Percentiles rank a stretch among this genome's conserved stretches.
These are phyloP conservation scores for Leucaena leucocephala DNA, from an alignment of 306 rosid genomes.

Conservation along the genomic window DNA sequence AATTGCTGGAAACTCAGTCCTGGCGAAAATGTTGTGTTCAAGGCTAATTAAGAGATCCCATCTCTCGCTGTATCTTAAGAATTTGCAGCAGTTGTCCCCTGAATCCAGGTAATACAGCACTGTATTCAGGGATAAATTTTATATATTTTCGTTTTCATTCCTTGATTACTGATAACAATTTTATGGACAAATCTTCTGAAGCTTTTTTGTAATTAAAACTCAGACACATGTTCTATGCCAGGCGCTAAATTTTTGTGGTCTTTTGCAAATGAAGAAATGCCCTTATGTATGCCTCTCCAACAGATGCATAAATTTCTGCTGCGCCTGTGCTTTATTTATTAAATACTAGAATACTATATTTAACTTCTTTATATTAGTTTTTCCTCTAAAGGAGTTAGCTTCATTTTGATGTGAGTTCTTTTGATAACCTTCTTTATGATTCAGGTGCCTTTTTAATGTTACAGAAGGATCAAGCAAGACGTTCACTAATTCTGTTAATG, in stretches of 20 bases:
- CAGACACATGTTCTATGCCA: constrained; percentile 2
- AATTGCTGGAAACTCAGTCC: constrained; percentile 26
- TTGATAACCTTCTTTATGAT: constrained; percentile 37
- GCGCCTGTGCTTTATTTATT: not conserved
- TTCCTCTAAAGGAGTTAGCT: not conserved
- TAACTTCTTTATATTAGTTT: not conserved
- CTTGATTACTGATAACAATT: constrained; percentile 5
- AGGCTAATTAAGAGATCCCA: constrained; percentile 49
- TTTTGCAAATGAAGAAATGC: constrained; percentile 9
- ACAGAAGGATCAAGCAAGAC: constrained; percentile 42
- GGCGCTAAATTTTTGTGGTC: constrained; percentile 4
- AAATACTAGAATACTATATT: not conserved
- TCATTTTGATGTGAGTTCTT: constrained; percentile 20
- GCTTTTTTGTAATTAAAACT: constrained; percentile 12
- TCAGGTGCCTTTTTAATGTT: constrained; percentile 49
- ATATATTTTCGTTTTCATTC: not conserved
- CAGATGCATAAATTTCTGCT: constrained; percentile 2
- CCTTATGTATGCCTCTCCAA: constrained; percentile 12
- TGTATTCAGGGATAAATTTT: not conserved
- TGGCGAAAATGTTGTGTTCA: constrained; percentile 56
- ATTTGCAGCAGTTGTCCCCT: constrained; percentile 28
- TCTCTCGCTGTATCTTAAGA: constrained; percentile 41
- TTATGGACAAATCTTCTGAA: constrained; percentile 22
- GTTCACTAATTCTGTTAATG: constrained; percentile 31
- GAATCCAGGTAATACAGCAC: constrained; percentile 48